Percentiles rank a stretch among this genome's conserved stretches.
These are phyloP conservation scores for Ramaria rubella DNA, from an alignment of 768 basidiomycete species.

Conservation along the genomic window DNA sequence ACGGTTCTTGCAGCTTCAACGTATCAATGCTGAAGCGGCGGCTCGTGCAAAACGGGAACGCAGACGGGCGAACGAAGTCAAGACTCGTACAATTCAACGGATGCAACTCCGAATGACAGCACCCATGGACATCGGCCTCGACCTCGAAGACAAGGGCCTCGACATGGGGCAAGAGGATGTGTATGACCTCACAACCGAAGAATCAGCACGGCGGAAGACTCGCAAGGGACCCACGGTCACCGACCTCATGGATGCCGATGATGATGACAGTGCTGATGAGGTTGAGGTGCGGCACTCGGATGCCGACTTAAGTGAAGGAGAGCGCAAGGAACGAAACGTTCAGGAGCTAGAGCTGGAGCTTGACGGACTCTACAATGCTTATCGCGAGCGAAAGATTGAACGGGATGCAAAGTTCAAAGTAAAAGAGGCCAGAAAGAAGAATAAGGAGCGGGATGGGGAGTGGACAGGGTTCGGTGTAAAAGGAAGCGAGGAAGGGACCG, in stretches of 20 bases:
- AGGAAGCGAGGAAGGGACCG: conserved; percentile 32
- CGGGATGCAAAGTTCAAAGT: conserved; percentile 84
- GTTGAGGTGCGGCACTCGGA: conserved; percentile 42
- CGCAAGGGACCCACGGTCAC: conserved; percentile 29
- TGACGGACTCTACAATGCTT: conserved; percentile 83
- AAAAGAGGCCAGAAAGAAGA: conserved; percentile 66
- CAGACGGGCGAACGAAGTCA: conserved; percentile 82
- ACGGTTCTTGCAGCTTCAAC: conserved; percentile 55
- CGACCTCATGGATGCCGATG: conserved; percentile 29
- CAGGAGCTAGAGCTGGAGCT: conserved; percentile 73
- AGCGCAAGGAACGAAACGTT: conserved; percentile 60
- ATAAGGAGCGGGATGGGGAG: conserved; percentile 62
- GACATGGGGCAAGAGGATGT: conserved; percentile 76
- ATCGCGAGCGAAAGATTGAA: conserved; percentile 72
- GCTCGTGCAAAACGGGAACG: conserved; percentile 74
- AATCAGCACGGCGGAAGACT: conserved; percentile 32
- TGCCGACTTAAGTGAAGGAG: conserved; percentile 42
- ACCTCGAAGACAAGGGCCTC: conserved; percentile 70
- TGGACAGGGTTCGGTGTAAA: conserved; percentile 66
- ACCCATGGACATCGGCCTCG: conserved; percentile 91
- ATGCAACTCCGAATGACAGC: conserved; percentile 98
- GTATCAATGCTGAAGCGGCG: conserved; percentile 68
- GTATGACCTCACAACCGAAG: conserved; percentile 72
- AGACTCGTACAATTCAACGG: conserved; percentile 79
- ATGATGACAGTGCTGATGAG: conserved; percentile 23